Evolutionary conservation across 2,329 filamentous ascomycete genomes (phyloP).

Genomic region (Diplodia mutila): DNA sequence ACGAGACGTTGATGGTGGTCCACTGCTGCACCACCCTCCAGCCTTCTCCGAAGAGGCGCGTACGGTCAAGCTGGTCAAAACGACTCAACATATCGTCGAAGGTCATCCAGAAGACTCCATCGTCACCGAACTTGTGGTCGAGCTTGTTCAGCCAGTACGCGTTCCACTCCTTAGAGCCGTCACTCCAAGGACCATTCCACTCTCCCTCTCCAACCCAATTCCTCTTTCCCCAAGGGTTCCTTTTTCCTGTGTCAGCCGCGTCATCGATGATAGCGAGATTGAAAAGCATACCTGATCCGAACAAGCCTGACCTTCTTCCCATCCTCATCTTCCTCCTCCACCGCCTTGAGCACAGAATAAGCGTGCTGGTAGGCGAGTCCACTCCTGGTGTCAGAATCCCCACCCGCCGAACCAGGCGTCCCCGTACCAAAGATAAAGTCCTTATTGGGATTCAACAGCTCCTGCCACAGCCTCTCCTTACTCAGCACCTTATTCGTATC

Average conservation of each 20-base stretch:
- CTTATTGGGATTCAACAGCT: constrained; percentile 78
- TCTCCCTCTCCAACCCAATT: constrained; percentile 54
- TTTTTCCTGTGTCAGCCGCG: constrained; percentile 45
- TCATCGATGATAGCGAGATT: neutral
- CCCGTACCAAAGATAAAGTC: constrained; percentile 69
- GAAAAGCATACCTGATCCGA: neutral
- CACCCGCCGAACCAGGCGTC: neutral
- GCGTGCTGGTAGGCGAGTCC: constrained; percentile 56
- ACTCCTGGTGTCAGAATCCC: constrained; percentile 43
- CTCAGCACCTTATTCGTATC: constrained; percentile 74
- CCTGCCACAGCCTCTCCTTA: constrained; percentile 82
- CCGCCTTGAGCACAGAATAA: constrained; percentile 62
- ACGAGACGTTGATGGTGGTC: constrained; percentile 24
- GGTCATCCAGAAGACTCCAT: constrained; percentile 52
- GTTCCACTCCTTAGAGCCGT: constrained; percentile 85
- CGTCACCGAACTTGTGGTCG: constrained; percentile 74
- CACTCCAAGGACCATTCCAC: constrained; percentile 81
- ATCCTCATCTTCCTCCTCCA: constrained; percentile 64
- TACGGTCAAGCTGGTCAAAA: constrained; percentile 15
- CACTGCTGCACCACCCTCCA: constrained; percentile 23
- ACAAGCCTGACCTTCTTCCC: constrained; percentile 60
- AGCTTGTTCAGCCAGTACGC: constrained; percentile 75
- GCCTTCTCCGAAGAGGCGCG: constrained; percentile 17
- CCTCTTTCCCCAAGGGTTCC: constrained; percentile 77
- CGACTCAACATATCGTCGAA: constrained; percentile 21